phyloP scores from a whole-genome alignment of 2,329 filamentous ascomycete genomes.

The Chaetothyriales sp. region DNA sequence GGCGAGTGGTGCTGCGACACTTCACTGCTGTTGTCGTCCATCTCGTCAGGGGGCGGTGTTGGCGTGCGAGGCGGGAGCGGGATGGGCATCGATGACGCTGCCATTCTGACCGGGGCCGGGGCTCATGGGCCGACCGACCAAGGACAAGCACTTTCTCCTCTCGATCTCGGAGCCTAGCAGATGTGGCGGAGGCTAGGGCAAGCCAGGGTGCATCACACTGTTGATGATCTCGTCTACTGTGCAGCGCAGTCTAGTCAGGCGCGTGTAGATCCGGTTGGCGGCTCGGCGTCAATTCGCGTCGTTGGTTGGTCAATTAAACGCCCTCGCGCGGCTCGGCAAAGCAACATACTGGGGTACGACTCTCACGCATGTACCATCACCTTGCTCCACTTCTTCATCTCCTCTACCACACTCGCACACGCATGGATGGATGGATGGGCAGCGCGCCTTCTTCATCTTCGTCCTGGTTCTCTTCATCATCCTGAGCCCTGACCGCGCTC shows the following conservation, averaged over 20 bases:
- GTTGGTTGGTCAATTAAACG: neutral
- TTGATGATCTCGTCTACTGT: too few relatives aligned
- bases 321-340: neutral
- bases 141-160: neutral
- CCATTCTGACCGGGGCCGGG: neutral
- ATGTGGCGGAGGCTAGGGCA: too few relatives aligned
- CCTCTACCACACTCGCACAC: constrained; percentile 5
- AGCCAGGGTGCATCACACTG: too few relatives aligned
- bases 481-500: constrained; percentile 30
- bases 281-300: neutral
- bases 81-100: constrained; percentile 30
- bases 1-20: neutral
- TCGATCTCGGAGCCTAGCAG: too few relatives aligned
- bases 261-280: too few relatives aligned
- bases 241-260: too few relatives aligned
- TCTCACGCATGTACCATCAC: neutral
- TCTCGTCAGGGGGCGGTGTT: constrained; percentile 45
- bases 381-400: constrained; percentile 4
- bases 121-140: constrained; percentile 19
- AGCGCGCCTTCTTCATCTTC: constrained; percentile 34
- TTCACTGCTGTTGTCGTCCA: constrained; percentile 1
- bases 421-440: constrained; percentile 20
- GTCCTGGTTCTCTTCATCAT: constrained; percentile 39
- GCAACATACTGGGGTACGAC: too few relatives aligned
- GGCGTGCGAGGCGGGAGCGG: constrained; percentile 48